Evolutionary conservation across 495 filamentous ascomycete species (phyloP), one percentile per base, ranked within the genome.

Genomic region (Jackrogersella minutella): DNA sequence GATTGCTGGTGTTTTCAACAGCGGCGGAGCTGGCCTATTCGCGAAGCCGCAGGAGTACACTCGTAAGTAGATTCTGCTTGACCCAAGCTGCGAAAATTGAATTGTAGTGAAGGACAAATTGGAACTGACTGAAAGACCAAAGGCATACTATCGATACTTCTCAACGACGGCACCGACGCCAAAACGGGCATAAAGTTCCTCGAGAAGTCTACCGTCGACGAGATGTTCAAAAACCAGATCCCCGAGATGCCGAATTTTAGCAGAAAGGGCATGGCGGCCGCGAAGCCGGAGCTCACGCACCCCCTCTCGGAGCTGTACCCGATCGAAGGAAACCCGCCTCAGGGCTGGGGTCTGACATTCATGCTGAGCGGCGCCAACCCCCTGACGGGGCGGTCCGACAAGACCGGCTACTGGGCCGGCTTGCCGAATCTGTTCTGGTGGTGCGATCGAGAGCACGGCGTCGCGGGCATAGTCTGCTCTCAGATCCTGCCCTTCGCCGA

Each of bases 191-290:
- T 40, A 0, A 73, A 79, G 36, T 74, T 90, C 37, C 77, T 90
- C 14, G 68, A 73, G 13, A 69, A 75, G 1, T 69, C 76, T 9
- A 87, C 87, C 2, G 79, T 90, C 0, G 75, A 85, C 4, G 68
- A 80, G 41, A 89, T 90, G 83, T 89, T 84, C 75, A 73, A 67
- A 52, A 87, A 90, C 72, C 86, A 88, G 62, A 83, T 90, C 59
- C 80, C 84, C 0, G 53, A 82, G 2, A 71, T 82, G 37, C 87
- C 86, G 0, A 68, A 84, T 51, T 84, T 82, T 63, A 76, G 76
- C 10, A 76, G 81, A 10, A 68, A 81, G 54, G 58, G 53, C 13
- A 77, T 84, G n/a, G 56, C 78, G 0, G 73, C 78, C 8, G 76
- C 84, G n/a, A 87, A 84, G 63, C 77, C 82, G 4, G 77, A 83